phyloP scores from a whole-genome alignment of 2,329 filamentous ascomycete genomes.

The Talaromyces sp. region DNA sequence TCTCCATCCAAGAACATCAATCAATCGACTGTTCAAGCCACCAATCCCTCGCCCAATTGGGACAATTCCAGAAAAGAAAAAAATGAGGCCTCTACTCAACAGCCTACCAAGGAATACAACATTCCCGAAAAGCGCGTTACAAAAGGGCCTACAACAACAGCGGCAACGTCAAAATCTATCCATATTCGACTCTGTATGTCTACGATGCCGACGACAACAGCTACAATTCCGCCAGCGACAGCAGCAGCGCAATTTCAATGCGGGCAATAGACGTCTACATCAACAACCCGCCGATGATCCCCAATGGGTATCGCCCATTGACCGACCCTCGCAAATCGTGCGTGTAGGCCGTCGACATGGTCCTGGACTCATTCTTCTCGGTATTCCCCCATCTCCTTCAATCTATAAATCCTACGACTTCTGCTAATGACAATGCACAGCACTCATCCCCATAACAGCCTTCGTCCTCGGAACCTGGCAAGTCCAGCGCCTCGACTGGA shows the following conservation, averaged over 20 bases:
- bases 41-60: neutral
- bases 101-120: constrained; percentile 28
- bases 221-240: constrained; percentile 34
- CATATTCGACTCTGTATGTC: constrained; percentile 34
- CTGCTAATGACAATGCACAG: constrained; percentile 35
- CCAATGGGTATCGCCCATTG: constrained; percentile 79
- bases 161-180: constrained; percentile 25
- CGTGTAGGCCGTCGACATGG: constrained; percentile 73
- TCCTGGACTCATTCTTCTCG: constrained; percentile 74
- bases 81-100: constrained; percentile 20
- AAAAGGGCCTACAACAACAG: neutral
- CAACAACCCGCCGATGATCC: constrained; percentile 66
- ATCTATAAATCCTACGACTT: neutral
- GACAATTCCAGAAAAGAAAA: neutral
- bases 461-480: constrained; percentile 94
- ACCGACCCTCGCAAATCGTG: constrained; percentile 79
- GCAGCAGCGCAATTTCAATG: constrained; percentile 41
- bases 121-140: constrained; percentile 22
- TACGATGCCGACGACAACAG: constrained; percentile 39
- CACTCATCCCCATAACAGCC: constrained; percentile 85
- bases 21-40: neutral
- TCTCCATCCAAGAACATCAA: neutral
- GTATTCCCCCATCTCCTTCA: constrained; percentile 40
- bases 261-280: constrained; percentile 33
- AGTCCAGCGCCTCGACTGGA: constrained; percentile 88